Conservation (phyloP, 2,329 filamentous ascomycete genomes). For the Paradendryphiella salina region DNA sequence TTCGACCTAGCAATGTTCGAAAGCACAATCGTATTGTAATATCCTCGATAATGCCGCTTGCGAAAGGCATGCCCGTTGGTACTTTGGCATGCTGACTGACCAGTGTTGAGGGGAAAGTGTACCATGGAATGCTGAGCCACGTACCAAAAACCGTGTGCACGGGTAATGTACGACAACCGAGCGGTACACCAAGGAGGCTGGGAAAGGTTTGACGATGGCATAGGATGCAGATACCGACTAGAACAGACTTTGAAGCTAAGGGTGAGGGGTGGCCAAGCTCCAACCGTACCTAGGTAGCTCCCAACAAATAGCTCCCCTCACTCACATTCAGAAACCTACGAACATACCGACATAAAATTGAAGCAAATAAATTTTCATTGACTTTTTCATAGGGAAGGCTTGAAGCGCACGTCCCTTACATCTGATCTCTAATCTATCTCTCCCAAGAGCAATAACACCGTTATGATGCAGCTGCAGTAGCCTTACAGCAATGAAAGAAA, state of each 20-base stretch:
- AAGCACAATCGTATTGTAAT: neutral
- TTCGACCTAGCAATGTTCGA: neutral
- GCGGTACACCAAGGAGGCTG: neutral
- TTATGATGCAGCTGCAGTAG: conserved; percentile 1
- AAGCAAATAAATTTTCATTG: conserved; percentile 6
- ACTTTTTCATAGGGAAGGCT: conserved; percentile 3
- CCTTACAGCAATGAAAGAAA: conserved; percentile 1
- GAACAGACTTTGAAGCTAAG: neutral
- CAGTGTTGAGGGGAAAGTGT: neutral
- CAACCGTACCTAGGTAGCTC: neutral
- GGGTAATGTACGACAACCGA: neutral
- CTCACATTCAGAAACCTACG: neutral
- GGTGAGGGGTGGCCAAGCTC: neutral
- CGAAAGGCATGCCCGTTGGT: neutral
- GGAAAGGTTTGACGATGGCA: neutral
- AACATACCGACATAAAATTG: neutral
- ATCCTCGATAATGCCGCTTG: neutral
- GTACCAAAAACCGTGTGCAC: neutral
- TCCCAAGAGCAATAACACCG: conserved; percentile 6
- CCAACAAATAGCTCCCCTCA: neutral
- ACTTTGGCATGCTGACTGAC: neutral
- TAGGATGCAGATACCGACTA: neutral
- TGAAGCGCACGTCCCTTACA: conserved; percentile 1
- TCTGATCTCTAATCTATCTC: conserved; percentile 4
- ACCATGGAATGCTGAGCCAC: neutral